phyloP scores from a whole-genome alignment of 208 protist genomes.

The Crithidia acanthocephali region DNA sequence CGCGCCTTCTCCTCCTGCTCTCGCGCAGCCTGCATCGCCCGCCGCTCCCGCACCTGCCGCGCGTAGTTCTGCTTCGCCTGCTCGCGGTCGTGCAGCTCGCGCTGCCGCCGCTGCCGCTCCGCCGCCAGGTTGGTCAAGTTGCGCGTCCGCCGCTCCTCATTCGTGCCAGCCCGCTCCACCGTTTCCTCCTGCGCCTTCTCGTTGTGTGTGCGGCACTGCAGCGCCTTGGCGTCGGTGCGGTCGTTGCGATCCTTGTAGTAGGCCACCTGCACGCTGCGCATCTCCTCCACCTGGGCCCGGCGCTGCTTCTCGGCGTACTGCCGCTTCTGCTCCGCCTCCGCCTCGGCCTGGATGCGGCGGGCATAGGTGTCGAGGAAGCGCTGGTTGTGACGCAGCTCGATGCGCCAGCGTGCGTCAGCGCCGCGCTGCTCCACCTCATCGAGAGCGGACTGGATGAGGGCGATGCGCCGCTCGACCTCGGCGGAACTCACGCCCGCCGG shows the following conservation, averaged over 20 bases:
- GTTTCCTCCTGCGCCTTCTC: conserved; percentile 44
- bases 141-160: conserved; percentile 47
- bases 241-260: conserved; percentile 68
- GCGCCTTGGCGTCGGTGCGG: conserved; percentile 43
- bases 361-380: conserved; percentile 40
- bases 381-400: conserved; percentile 39
- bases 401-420: conserved; percentile 39
- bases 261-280: conserved; percentile 46
- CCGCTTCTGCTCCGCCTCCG: conserved; percentile 40
- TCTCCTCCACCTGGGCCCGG: conserved; percentile 42
- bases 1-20: conserved; percentile 38
- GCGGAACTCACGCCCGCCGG: conserved; percentile 49
- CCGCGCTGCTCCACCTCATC: conserved; percentile 53
- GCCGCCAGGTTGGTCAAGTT: conserved; percentile 49
- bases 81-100: conserved; percentile 55
- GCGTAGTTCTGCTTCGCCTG: conserved; percentile 46
- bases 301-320: conserved; percentile 58
- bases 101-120: conserved; percentile 44
- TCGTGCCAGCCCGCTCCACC: conserved; percentile 44
- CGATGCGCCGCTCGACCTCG: conserved; percentile 65
- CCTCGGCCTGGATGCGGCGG: conserved; percentile 46
- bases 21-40: conserved; percentile 34
- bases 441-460: conserved; percentile 58
- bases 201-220: conserved; percentile 44
- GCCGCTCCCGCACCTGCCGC: conserved; percentile 32